These are phyloP conservation scores for Taphrina communis DNA, from an alignment of 1,139 yeast species.

Conservation along the genomic window DNA sequence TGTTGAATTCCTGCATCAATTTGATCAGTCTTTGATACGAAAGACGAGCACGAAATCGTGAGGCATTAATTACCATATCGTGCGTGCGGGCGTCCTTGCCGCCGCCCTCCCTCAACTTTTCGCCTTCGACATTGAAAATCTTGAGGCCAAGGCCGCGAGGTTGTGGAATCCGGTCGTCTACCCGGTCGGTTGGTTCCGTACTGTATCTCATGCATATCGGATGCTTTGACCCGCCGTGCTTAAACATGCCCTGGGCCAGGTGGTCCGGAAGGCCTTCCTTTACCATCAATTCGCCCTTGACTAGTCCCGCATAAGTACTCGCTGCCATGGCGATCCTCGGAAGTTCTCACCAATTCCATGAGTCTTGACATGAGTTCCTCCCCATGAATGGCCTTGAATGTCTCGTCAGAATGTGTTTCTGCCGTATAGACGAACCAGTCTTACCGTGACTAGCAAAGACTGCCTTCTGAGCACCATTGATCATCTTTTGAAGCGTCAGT, in stretches of 20 bases:
- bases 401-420: too few species aligned
- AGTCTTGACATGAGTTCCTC: slow-evolving; percentile 25
- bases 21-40: neutral
- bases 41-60: neutral
- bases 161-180: slow-evolving; percentile 5
- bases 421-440: neutral
- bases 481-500: neutral
- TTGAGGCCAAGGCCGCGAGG: slow-evolving; percentile 18
- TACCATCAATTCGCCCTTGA: slow-evolving; percentile 21
- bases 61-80: neutral
- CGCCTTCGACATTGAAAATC: slow-evolving; percentile 14
- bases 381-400: slow-evolving; percentile 5
- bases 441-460: slow-evolving; percentile 20
- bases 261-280: slow-evolving; percentile 4
- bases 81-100: slow-evolving; percentile 6
- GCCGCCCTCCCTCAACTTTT: slow-evolving; percentile 11
- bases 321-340: neutral
- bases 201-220: slow-evolving; percentile 7
- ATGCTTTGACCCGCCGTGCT: slow-evolving; percentile 5
- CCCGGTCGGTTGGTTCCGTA: slow-evolving; percentile 6
- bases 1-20: slow-evolving; percentile 7
- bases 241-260: slow-evolving; percentile 24
- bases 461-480: slow-evolving; percentile 15
- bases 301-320: neutral
- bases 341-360: slow-evolving; percentile 11